Percentiles rank a stretch among this genome's conserved stretches.
Conservation (phyloP, 2,329 filamentous ascomycete species). For the Scleromitrula shiraiana region DNA sequence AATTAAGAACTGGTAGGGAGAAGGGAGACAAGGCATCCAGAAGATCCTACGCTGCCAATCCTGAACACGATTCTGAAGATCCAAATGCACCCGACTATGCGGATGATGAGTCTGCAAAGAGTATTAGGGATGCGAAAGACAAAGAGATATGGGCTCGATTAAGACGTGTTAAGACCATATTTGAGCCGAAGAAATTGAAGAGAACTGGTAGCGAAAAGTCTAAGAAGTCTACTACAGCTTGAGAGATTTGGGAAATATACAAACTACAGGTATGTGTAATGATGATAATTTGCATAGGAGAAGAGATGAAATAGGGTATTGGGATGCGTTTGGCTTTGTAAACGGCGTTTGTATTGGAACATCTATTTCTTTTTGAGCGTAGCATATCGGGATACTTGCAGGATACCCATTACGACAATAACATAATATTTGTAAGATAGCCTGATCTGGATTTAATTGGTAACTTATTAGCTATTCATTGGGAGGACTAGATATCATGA, state of each 20-base stretch:
- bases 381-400: neutral
- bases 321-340: too few relatives aligned
- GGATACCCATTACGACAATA: neutral
- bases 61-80: slow-evolving; percentile 1
- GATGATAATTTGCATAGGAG: neutral
- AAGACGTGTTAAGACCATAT: slow-evolving; percentile 61
- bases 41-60: neutral
- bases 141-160: slow-evolving; percentile 68
- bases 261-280: neutral
- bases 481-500: too few relatives aligned
- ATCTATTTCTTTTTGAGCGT: neutral
- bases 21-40: slow-evolving; percentile 10
- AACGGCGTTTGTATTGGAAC: too few relatives aligned
- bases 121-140: slow-evolving; percentile 50
- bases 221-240: neutral
- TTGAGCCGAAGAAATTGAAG: slow-evolving; percentile 56
- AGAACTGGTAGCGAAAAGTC: slow-evolving; percentile 23
- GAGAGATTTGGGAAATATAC: neutral
- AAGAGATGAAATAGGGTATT: too few relatives aligned
- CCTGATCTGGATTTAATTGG: too few relatives aligned
- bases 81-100: slow-evolving; percentile 14
- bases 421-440: neutral
- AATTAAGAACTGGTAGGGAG: slow-evolving; percentile 19
- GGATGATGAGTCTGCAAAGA: slow-evolving; percentile 32
- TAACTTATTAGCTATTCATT: too few relatives aligned